Conservation (phyloP, 2,329 filamentous ascomycete species). For the Trichoderma sp. region DNA sequence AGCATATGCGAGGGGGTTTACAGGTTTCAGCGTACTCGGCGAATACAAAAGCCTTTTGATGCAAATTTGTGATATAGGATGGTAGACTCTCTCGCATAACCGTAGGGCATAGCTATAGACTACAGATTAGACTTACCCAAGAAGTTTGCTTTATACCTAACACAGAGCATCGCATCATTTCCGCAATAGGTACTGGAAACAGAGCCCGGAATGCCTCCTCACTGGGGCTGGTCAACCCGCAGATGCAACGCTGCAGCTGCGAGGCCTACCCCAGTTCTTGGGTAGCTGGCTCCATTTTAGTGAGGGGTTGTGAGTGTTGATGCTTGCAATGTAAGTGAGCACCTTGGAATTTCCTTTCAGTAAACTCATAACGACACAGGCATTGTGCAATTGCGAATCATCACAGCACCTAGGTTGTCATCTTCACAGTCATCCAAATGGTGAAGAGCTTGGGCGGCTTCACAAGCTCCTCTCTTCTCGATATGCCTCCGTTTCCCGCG, state of each 20-base stretch:
- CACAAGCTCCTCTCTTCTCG: not conserved
- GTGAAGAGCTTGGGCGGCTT: not conserved
- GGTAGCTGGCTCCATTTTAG: not conserved
- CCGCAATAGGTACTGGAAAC: not conserved
- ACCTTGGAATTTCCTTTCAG: not conserved
- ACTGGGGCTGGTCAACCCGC: not conserved
- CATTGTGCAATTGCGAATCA: not conserved
- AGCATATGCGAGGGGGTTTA: no score
- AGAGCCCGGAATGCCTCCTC: not conserved
- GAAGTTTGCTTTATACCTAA: not conserved
- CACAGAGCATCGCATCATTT: no score
- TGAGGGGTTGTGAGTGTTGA: slow-evolving; percentile 9
- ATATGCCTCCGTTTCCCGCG: not conserved
- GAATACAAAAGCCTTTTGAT: no score
- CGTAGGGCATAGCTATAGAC: not conserved
- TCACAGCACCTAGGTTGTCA: not conserved
- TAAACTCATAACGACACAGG: not conserved
- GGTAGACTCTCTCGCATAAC: not conserved
- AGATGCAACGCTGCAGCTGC: not conserved
- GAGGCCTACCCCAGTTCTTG: not conserved
- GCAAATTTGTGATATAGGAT: no score
- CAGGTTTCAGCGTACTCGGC: no score
- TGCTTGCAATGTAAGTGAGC: not conserved
- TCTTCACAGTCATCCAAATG: not conserved
- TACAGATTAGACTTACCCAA: not conserved